phyloP scores from a whole-genome alignment of 345 rosid species.

The Salix dunnii region DNA sequence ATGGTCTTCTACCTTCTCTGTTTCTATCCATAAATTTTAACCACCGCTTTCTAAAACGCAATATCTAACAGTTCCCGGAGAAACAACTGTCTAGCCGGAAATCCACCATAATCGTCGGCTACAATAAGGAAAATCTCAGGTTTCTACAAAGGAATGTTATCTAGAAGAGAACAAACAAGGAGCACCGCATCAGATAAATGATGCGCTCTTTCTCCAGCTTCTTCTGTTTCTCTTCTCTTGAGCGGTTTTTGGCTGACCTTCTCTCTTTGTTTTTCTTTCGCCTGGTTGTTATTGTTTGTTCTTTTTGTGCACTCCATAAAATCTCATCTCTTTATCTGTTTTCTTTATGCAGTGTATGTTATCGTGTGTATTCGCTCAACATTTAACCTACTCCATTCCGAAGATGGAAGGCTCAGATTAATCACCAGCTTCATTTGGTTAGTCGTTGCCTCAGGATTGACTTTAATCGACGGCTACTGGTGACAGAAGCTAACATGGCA shows the following conservation, averaged over 20 bases:
- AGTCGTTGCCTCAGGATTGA: conserved; percentile 20
- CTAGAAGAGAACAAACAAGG: not conserved
- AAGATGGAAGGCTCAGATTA: conserved; percentile 39
- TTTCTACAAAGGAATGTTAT: not conserved
- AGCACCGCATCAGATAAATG: not conserved
- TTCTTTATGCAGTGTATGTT: conserved; percentile 1
- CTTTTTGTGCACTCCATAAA: not conserved
- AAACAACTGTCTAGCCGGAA: not conserved
- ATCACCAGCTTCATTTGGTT: not conserved
- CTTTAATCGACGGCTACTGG: conserved; percentile 16
- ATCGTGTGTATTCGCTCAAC: conserved; percentile 4
- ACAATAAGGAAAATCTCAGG: not conserved
- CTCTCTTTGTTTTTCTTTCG: conserved; percentile 1
- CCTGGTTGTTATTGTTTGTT: conserved; percentile 6
- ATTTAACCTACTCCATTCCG: not conserved
- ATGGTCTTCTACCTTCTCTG: conserved; percentile 42
- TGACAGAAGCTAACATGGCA: conserved; percentile 43
- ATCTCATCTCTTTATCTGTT: conserved; percentile 17
- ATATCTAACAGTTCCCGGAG: not conserved
- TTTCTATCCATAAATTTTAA: conserved; percentile 39
- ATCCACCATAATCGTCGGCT: conserved; percentile 11
- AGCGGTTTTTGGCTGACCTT: not conserved
- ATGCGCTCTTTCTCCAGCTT: not conserved
- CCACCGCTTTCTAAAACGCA: not conserved
- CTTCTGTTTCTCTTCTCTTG: conserved; percentile 3